Base-by-base conservation (phyloP, 805 yeast species). In the Candida yuanshanica region DNA sequence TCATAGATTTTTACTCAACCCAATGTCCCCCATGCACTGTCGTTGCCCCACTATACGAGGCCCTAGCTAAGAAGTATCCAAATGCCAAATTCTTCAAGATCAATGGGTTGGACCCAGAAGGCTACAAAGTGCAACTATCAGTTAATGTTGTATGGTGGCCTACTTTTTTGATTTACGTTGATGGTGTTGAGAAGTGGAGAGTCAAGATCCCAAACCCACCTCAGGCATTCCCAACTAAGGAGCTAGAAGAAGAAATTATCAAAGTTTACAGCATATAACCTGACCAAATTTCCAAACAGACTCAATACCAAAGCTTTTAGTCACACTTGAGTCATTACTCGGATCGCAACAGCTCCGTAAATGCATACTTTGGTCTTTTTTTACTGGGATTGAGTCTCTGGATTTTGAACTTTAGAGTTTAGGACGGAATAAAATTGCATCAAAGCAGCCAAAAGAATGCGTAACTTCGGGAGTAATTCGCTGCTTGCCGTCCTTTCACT, bases 91-190 rank as follows among this genome's bases (percentile, higher is more conserved):
- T 54, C 32, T 47, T 38, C 33, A 43, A 52, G 39, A 42, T 51
- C 36, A 51, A 54, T 20, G 58, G 58, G 1, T 45, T 52, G 2
- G 42, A 43, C 6, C 51, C 44, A 11, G 46, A 45, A 8, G 56
- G 54, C 2, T 24, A 29, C 7, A 22, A 39, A 35, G 51, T 54
- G 1, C 58, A 54, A 29, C 36, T 51, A 36, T 44, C 52, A 8
- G 43, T 52, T 9, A 41, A 51, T 20, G 58, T 54, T 7, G 55
- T 49, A 0, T 54, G 58, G 58, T 54, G 58, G 58, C 58, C 58
- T n/a, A 54, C 58, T 2, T 52, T 54, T 38, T 51, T 54, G 35
- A 43, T 54, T 20, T 52, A 27, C 27, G 40, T 42, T 10, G 47
- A 49, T 20, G 52, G 50, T 3, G 33, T 48, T 38, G 58, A 54